These are phyloP conservation scores for Lachnum nothofagi DNA, from an alignment of 2,329 filamentous ascomycete genomes.

Conservation along the genomic window DNA sequence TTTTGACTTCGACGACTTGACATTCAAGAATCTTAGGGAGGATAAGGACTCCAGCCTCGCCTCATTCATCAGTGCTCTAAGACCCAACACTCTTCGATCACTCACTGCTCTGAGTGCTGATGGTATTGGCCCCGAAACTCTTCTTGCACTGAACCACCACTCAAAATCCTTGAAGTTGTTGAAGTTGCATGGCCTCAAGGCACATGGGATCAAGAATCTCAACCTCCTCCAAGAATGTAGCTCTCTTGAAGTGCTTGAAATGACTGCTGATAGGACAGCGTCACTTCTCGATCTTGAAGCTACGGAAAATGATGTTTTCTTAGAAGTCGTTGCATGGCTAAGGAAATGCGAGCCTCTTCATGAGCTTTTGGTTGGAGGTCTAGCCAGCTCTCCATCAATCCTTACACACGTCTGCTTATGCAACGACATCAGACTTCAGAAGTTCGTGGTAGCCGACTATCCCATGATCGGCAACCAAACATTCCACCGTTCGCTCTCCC, in stretches of 20 bases:
- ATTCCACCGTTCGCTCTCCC: constrained; percentile 48
- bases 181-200: constrained; percentile 44
- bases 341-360: constrained; percentile 46
- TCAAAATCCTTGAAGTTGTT: constrained; percentile 50
- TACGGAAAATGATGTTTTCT: constrained; percentile 47
- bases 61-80: constrained; percentile 52
- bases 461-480: constrained; percentile 42
- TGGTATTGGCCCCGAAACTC: constrained; percentile 48
- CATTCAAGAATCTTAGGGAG: constrained; percentile 42
- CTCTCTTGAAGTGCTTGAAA: constrained; percentile 42
- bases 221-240: constrained; percentile 45
- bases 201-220: constrained; percentile 45
- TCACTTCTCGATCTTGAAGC: constrained; percentile 43
- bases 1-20: constrained; percentile 55
- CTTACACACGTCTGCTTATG: constrained; percentile 45
- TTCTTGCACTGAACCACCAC: constrained; percentile 49
- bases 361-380: constrained; percentile 45
- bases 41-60: constrained; percentile 50
- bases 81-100: constrained; percentile 50
- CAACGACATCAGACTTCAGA: constrained; percentile 42
- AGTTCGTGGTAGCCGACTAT: constrained; percentile 47
- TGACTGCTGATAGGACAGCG: constrained; percentile 39
- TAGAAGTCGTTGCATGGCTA: constrained; percentile 50
- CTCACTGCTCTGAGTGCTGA: constrained; percentile 56
- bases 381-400: constrained; percentile 49